A percentile compares a stretch with the other conserved stretches of the same genome.
phyloP scores from a whole-genome alignment of 2,329 filamentous ascomycete species.

The Aspergillus uvarum region DNA sequence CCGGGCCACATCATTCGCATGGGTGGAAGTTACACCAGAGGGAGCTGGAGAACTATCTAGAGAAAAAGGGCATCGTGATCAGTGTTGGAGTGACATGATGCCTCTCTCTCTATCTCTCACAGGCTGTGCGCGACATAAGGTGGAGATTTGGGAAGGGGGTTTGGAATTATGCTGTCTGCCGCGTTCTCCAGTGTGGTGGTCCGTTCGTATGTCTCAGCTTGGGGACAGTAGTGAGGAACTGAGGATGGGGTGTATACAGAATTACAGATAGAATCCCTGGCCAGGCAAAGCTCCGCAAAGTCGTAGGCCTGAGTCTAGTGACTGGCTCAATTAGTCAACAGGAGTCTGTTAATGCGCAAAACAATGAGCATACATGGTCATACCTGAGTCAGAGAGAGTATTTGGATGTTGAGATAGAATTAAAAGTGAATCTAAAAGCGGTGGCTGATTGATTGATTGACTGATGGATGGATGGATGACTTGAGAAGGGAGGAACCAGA shows the following conservation, averaged over 20 bases:
- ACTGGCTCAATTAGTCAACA: too few relatives aligned
- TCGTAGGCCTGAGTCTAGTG: too few relatives aligned
- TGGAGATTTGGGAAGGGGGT: neutral
- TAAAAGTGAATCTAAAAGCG: neutral
- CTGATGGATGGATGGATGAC: too few relatives aligned
- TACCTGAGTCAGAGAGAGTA: neutral
- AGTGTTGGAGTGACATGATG: neutral
- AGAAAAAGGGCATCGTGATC: neutral
- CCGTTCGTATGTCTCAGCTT: neutral
- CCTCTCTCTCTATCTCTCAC: neutral
- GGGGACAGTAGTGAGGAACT: neutral
- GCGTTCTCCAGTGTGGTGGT: neutral
- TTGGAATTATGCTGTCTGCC: neutral
- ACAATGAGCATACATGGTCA: neutral
- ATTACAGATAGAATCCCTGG: neutral
- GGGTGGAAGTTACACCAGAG: neutral
- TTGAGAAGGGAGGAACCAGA: too few relatives aligned
- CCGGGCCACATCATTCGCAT: neutral
- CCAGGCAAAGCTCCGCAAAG: neutral
- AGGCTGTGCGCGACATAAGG: too few relatives aligned
- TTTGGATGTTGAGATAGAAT: neutral
- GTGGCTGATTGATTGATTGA: too few relatives aligned
- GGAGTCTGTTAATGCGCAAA: neutral
- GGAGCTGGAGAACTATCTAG: neutral
- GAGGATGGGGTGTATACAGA: neutral